Percentiles rank a stretch among this genome's conserved stretches.
Evolutionary conservation across 345 rosid genomes (phyloP).

Genomic region (Brassica carinata): DNA sequence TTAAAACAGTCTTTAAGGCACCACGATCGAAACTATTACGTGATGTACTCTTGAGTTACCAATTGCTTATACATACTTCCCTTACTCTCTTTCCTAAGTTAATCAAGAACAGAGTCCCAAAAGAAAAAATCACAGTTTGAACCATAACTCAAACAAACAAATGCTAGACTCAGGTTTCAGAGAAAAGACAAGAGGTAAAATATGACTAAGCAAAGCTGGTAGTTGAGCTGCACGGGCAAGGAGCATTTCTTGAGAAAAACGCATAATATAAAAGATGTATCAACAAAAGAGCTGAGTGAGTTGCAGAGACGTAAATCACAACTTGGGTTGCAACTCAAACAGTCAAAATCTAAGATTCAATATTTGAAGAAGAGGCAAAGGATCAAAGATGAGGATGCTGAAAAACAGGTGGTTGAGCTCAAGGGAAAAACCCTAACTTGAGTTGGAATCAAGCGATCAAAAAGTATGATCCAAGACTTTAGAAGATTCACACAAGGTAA

Average conservation of each 20-base stretch:
- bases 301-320: too few species aligned
- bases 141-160: neutral
- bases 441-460: too few species aligned
- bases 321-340: too few species aligned
- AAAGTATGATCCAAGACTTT: too few species aligned
- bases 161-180: neutral
- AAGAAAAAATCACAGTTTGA: neutral
- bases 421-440: too few species aligned
- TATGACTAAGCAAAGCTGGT: neutral
- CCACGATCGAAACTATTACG: neutral
- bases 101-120: neutral
- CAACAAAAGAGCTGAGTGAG: neutral
- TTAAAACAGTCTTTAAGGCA: neutral
- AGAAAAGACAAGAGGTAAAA: neutral
- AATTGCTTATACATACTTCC: neutral
- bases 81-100: neutral
- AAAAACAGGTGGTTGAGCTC: too few species aligned
- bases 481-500: too few species aligned
- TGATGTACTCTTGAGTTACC: neutral
- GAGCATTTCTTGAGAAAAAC: neutral
- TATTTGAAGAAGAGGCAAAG: too few species aligned
- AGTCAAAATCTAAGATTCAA: too few species aligned
- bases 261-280: neutral
- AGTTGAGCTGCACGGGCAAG: neutral
- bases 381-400: too few species aligned